Evolutionary conservation across 2,329 filamentous ascomycete genomes (phyloP).

Genomic region (Fusarium poae): DNA sequence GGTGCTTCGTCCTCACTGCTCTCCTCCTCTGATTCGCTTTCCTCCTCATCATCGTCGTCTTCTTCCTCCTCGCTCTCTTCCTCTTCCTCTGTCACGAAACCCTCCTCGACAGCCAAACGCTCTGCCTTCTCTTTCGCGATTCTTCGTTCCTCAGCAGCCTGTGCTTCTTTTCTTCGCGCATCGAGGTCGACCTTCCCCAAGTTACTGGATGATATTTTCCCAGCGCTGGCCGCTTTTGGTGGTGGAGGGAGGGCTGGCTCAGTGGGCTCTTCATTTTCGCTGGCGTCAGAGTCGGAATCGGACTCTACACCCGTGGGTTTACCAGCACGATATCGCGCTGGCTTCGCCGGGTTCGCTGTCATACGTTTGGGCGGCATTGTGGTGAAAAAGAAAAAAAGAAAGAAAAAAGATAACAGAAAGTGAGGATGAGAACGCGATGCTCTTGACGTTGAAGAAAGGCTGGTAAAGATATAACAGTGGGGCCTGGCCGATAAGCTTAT

Average conservation of each 20-base stretch:
- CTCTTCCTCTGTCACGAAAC: constrained; percentile 71
- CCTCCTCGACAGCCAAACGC: constrained; percentile 68
- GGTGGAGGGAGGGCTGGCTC: constrained; percentile 62
- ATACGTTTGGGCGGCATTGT: constrained; percentile 82
- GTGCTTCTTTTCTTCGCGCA: constrained; percentile 60
- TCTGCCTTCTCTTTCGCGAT: constrained; percentile 65
- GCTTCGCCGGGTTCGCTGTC: constrained; percentile 89
- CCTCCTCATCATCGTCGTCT: constrained; percentile 55
- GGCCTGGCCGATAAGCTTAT: constrained; percentile 39
- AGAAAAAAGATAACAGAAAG: background rate
- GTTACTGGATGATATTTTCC: constrained; percentile 65
- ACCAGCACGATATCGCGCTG: constrained; percentile 86
- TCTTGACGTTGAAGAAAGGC: constrained; percentile 42
- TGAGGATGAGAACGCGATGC: constrained; percentile 25
- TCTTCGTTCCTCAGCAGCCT: constrained; percentile 61
- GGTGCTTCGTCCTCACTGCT: constrained; percentile 70
- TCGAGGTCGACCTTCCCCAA: constrained; percentile 66
- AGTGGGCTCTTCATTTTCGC: constrained; percentile 57
- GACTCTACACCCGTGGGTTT: constrained; percentile 74
- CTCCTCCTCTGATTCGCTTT: constrained; percentile 60
- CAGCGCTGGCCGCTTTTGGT: constrained; percentile 69
- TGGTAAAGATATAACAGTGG: constrained; percentile 33
- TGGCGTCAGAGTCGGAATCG: constrained; percentile 66
- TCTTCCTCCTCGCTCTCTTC: constrained; percentile 57
- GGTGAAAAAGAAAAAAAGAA: no score